Evolutionary conservation across 2,329 filamentous ascomycete species (phyloP).

Genomic region (Aspergillus puulaauensis): DNA sequence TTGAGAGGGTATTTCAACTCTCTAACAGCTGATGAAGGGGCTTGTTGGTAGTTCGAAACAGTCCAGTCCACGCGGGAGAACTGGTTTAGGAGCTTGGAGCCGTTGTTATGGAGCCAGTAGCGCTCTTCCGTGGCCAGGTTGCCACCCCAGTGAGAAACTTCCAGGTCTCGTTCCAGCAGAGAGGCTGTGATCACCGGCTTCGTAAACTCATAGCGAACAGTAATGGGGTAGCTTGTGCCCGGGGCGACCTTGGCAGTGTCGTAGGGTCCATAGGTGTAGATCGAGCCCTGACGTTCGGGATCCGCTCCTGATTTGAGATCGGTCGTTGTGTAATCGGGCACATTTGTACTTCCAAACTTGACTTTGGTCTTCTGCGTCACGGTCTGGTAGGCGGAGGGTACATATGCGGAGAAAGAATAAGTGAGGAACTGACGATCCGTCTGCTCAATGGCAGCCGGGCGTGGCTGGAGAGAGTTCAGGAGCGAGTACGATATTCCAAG

Average conservation of each 20-base stretch:
- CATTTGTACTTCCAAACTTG: slow-evolving; percentile 75
- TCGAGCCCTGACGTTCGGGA: slow-evolving; percentile 79
- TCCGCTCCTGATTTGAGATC: slow-evolving; percentile 61
- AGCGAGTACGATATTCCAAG: slow-evolving; percentile 83
- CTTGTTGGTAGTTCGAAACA: slow-evolving; percentile 70
- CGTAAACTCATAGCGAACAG: slow-evolving; percentile 90
- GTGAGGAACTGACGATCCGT: slow-evolving; percentile 81
- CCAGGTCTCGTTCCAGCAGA: slow-evolving; percentile 81
- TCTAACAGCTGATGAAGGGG: slow-evolving; percentile 74
- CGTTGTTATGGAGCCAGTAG: slow-evolving; percentile 83
- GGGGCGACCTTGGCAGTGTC: slow-evolving; percentile 68
- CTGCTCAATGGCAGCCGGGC: slow-evolving; percentile 81
- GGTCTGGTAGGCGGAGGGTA: slow-evolving; percentile 78
- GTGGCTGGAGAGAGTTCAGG: slow-evolving; percentile 73
- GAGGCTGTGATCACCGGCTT: slow-evolving; percentile 82
- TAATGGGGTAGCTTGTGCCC: slow-evolving; percentile 69
- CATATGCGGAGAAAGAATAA: slow-evolving; percentile 83
- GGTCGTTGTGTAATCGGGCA: slow-evolving; percentile 80
- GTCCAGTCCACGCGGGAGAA: slow-evolving; percentile 79
- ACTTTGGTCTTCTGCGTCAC: slow-evolving; percentile 96
- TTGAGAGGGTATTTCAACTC: slow-evolving; percentile 78
- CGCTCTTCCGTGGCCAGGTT: slow-evolving; percentile 94
- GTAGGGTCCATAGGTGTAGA: slow-evolving; percentile 89
- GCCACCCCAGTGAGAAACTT: slow-evolving; percentile 97
- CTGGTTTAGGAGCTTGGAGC: slow-evolving; percentile 70